Evolutionary conservation across 75 land plant genomes (phyloP), one percentile per base, ranked within the genome.

Genomic region (Azolla pinnata): DNA sequence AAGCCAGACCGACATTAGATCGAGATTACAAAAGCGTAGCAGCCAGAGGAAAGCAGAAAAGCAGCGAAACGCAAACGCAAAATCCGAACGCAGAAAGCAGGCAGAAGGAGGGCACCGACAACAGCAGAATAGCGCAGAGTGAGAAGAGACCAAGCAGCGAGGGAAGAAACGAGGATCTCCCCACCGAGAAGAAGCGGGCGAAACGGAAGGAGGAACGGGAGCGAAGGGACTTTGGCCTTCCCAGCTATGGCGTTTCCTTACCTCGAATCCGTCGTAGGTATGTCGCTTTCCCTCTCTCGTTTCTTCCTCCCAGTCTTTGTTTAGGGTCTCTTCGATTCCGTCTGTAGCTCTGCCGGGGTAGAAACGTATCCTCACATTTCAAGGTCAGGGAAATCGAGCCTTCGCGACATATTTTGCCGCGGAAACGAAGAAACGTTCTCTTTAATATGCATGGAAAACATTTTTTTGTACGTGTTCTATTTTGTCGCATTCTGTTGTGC

Each of bases 231-330:
- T 9, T 9, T 9, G 16, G 44, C 14, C 44, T 9, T 16, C 9
- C 44, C 56, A 25, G 27, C 56, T 16, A 67, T 67, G 70, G 65
- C 67, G 31, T 81, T 77, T 54, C 77, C 80, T 4, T 77, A 76
- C 71, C 56, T 81, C 66, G 80, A 81, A 67, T 73, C 80, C 18
- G 83, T 81, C 59, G 71, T 81, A 2, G 83, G 83, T 76, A 73
- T 0, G 71, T 38, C 42, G 7, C 42, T 38, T 14, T 38, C 42
- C 14, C 42, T 38, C 42, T 38, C 14, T 38, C 42, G 14, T 38
- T 38, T 14, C 7, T 38, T 38, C 10, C 7, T 38, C 42, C 42
- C 7, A 38, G 42, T 38, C 42, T 14, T 38, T 38, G 7, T 7
- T 7, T 14, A 38, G 42, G 42, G 10, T 38, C 42, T 38, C 10